Percentiles rank a stretch among this genome's conserved stretches.
Conservation (phyloP, 495 filamentous ascomycete genomes). For the Daldinia loculata region DNA sequence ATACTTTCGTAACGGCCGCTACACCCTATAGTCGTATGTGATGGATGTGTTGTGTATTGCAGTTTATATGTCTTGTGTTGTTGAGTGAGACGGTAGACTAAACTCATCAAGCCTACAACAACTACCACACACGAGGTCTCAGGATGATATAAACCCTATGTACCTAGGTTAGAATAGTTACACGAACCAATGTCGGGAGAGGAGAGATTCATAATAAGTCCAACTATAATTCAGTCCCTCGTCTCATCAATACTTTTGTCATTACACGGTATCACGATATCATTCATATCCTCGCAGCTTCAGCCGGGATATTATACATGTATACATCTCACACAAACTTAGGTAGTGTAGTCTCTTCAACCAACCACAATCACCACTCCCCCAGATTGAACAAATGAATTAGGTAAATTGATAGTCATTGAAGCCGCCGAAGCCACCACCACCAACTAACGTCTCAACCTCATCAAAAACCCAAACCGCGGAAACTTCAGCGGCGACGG, state of each 20-base stretch:
- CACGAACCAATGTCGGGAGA: not conserved
- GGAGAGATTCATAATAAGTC: not conserved
- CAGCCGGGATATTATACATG: too few relatives aligned
- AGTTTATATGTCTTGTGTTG: not conserved
- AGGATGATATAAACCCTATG: not conserved
- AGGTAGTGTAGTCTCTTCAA: too few relatives aligned
- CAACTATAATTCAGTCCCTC: not conserved
- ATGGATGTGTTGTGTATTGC: not conserved
- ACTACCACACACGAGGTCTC: not conserved
- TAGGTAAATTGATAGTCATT: constrained; percentile 10
- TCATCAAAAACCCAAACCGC: constrained; percentile 40
- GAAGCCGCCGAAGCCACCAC: not conserved
- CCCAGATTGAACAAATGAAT: not conserved
- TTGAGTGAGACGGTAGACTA: not conserved
- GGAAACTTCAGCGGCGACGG: constrained; percentile 31
- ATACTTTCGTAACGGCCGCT: too few relatives aligned
- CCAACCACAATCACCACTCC: not conserved
- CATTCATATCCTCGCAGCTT: too few relatives aligned
- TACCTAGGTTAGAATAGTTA: not conserved
- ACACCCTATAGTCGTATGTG: constrained; percentile 55
- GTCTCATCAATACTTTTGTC: too few relatives aligned
- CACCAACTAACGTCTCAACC: constrained; percentile 40
- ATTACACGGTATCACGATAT: too few relatives aligned
- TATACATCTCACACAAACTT: too few relatives aligned
- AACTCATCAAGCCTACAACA: not conserved